Evolutionary conservation across 1,139 yeast species (phyloP), one percentile per base, ranked within the genome.

Genomic region (Scheffersomyces illinoinensis): DNA sequence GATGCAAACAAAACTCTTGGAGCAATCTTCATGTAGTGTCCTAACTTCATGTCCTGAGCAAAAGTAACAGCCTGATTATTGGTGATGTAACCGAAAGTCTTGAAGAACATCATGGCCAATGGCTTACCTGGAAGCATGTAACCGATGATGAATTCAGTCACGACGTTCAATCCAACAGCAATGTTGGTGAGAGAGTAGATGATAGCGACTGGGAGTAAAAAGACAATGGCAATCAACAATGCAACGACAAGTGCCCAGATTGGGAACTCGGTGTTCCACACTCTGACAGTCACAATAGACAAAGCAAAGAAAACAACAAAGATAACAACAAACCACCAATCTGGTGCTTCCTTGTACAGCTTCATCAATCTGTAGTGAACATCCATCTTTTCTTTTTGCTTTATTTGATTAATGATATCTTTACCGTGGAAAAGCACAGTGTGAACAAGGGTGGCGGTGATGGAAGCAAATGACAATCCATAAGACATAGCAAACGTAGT

Each of bases 281-380:
- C 79, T 67, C 76, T 70, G 53, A 75, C 66, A 46, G 81, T 76
- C 33, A 72, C 83, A 60, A 80, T 70, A 8, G 83, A 71, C 62
- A 79, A 60, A 47, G 72, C 84, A 61, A 80, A 78, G 63, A 78
- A 77, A 39, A 72, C 62, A 24, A 78, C 61, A 68, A 66, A 83
- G 5, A 85, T 77, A 48, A 81, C 66, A 0, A 67, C 68, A 67
- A 77, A 89, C 89, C 91, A 85, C 91, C 91, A 87, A 61, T 82
- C 86, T 47, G 93, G 93, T 43, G 83, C 86, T 64, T 84, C 86
- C 56, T 76, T 81, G 71, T 88, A 89, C 52, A 75, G 72, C 60
- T 75, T 76, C 90, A 88, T 88, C 60, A 87, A 79, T 64, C 88
- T 80, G 76, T 80, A 81, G 70, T 87, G 92, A 26, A 88, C 85